Percentiles rank a stretch among this genome's conserved stretches.
phyloP scores from a whole-genome alignment of 129 eudicot genomes.

The Mikania micrantha region DNA sequence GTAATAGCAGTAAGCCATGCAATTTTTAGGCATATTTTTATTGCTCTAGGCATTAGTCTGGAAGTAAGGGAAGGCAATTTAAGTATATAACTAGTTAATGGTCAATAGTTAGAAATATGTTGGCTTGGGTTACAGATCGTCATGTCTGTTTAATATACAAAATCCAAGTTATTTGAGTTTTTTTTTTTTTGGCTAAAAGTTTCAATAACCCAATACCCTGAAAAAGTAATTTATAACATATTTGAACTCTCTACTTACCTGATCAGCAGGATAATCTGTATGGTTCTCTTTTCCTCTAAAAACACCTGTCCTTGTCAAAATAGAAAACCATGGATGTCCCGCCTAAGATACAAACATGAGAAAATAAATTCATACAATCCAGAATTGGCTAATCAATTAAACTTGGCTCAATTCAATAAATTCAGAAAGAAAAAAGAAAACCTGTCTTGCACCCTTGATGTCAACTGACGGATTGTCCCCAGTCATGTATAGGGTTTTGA shows the following conservation, averaged over 20 bases:
- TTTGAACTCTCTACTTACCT: constrained; percentile 36
- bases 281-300: constrained; percentile 66
- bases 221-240: too few relatives aligned
- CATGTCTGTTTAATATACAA: background rate
- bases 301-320: constrained; percentile 81
- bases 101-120: background rate
- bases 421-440: constrained; percentile 13
- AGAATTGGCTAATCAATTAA: background rate
- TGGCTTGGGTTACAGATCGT: background rate
- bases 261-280: constrained; percentile 56
- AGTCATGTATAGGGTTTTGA: constrained; percentile 68
- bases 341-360: constrained; percentile 41
- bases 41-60: background rate
- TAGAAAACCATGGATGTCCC: constrained; percentile 84
- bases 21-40: background rate
- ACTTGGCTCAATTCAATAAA: constrained; percentile 3
- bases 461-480: constrained; percentile 91
- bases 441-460: constrained; percentile 90
- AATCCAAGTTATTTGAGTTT: background rate
- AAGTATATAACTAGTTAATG: background rate
- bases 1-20: background rate
- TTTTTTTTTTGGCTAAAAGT: background rate
- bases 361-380: background rate
- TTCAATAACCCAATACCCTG: background rate
- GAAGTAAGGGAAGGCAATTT: background rate